Conservation (phyloP, 352 stramenopile species). For the Globisporangium irregulare region DNA sequence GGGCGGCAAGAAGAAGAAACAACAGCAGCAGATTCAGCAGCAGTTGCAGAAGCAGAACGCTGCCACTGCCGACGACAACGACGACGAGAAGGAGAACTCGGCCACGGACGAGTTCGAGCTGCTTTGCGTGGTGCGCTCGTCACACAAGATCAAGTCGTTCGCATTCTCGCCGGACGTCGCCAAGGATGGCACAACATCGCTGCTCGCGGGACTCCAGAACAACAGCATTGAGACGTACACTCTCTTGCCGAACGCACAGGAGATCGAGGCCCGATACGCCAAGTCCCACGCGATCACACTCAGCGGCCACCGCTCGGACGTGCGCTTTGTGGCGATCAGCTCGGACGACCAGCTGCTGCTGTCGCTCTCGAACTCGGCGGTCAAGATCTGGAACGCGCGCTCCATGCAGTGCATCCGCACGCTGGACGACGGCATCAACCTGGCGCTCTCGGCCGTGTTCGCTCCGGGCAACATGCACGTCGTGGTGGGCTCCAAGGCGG, state of each 20-base stretch:
- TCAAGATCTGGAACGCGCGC: slow-evolving; percentile 93
- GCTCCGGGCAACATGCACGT: slow-evolving; percentile 96
- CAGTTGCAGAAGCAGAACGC: slow-evolving; percentile 25
- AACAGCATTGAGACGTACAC: slow-evolving; percentile 91
- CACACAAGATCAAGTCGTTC: slow-evolving; percentile 87
- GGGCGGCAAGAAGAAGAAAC: slow-evolving; percentile 23
- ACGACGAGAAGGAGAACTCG: slow-evolving; percentile 57
- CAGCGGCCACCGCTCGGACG: slow-evolving; percentile 90
- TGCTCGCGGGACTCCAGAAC: slow-evolving; percentile 89
- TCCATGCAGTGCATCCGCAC: slow-evolving; percentile 91
- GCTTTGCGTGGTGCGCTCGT: slow-evolving; percentile 79
- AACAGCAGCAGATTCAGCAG: slow-evolving; percentile 28
- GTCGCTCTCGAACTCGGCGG: slow-evolving; percentile 75
- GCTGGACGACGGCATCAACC: slow-evolving; percentile 69
- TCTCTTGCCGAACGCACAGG: slow-evolving; percentile 44
- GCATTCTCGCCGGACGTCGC: slow-evolving; percentile 80
- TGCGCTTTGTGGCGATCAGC: slow-evolving; percentile 85
- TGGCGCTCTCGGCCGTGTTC: slow-evolving; percentile 94
- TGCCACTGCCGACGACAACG: slow-evolving; percentile 23
- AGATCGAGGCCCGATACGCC: slow-evolving; percentile 66
- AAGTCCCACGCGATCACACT: slow-evolving; percentile 73
- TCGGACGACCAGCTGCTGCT: slow-evolving; percentile 90
- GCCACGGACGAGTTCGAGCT: slow-evolving; percentile 86
- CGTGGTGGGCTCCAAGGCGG: slow-evolving; percentile 96
- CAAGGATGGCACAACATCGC: slow-evolving; percentile 74